Evolutionary conservation across 139 green algal species (phyloP).

Genomic region (Mychonastes homosphaera): DNA sequence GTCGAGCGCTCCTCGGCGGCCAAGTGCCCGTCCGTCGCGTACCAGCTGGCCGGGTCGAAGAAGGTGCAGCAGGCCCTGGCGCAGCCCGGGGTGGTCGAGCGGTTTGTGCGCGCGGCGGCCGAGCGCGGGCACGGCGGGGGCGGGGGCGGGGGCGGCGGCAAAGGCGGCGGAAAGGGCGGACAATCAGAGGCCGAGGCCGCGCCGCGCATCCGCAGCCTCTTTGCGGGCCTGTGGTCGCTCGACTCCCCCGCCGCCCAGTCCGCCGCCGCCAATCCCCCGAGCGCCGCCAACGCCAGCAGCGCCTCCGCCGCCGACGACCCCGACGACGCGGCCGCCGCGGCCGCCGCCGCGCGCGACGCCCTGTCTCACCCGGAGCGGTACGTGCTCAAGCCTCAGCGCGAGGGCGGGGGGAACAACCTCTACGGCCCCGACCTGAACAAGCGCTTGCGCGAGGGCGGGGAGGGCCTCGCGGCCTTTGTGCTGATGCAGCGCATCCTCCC

Average conservation of each 20-base stretch:
- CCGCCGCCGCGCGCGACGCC: constrained; percentile 44
- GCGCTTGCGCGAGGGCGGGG: background rate
- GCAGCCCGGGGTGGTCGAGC: constrained; percentile 30
- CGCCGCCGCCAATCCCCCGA: constrained; percentile 32
- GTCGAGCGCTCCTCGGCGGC: constrained; percentile 68
- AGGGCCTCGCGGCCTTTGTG: constrained; percentile 75
- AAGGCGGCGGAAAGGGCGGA: background rate
- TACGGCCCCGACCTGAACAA: constrained; percentile 63
- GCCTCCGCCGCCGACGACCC: too few species aligned
- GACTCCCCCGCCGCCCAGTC: constrained; percentile 55
- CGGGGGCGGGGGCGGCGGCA: constrained; percentile 22
- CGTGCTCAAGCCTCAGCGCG: constrained; percentile 90
- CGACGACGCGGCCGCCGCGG: constrained; percentile 27
- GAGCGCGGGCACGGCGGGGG: background rate
- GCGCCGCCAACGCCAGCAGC: too few species aligned
- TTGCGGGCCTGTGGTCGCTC: constrained; percentile 84
- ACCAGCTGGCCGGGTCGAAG: constrained; percentile 90
- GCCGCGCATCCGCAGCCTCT: background rate
- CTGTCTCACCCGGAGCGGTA: constrained; percentile 60
- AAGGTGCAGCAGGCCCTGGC: constrained; percentile 90
- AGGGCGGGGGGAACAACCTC: constrained; percentile 96
- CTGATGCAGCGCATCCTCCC: constrained; percentile 94
- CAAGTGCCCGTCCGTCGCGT: constrained; percentile 76
- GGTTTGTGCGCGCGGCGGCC: constrained; percentile 16
- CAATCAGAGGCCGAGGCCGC: background rate